These are phyloP conservation scores for Coleophoma cylindrospora DNA, from an alignment of 2,329 filamentous ascomycete species.

Conservation along the genomic window DNA sequence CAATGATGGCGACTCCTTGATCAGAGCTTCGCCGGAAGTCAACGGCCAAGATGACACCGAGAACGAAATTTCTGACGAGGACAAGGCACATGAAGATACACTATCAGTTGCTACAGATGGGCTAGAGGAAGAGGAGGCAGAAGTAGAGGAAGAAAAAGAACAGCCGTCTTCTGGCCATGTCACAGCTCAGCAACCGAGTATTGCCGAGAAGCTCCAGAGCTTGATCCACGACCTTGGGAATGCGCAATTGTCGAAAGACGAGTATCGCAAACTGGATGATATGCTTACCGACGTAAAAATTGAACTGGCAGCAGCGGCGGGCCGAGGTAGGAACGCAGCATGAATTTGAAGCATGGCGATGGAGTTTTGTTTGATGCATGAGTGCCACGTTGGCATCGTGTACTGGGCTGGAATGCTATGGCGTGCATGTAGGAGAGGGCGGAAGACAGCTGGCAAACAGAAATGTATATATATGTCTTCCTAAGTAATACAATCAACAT, in stretches of 20 bases:
- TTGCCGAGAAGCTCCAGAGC: conserved; percentile 50
- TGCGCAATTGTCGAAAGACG: conserved; percentile 55
- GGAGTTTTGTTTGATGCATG: background rate
- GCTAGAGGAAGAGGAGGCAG: background rate
- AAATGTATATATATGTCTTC: too few species aligned
- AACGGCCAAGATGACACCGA: background rate
- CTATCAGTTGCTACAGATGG: background rate
- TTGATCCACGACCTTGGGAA: conserved; percentile 55
- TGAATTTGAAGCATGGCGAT: conserved; percentile 1
- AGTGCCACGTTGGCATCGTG: too few species aligned
- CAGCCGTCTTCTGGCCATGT: background rate
- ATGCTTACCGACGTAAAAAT: conserved; percentile 74
- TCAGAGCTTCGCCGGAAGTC: background rate
- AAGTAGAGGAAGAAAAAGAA: background rate
- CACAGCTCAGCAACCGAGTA: conserved; percentile 30
- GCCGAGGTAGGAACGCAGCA: conserved; percentile 39
- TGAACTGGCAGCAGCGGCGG: conserved; percentile 67
- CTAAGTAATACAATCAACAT: too few species aligned
- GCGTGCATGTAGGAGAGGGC: too few species aligned
- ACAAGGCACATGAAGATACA: background rate
- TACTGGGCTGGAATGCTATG: too few species aligned
- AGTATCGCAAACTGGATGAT: conserved; percentile 70
- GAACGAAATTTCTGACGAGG: background rate
- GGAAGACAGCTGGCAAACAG: too few species aligned
- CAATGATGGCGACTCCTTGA: background rate